Evolutionary conservation across 177 flowering plant genomes (phyloP).

Genomic region (Telopea speciosissima): DNA sequence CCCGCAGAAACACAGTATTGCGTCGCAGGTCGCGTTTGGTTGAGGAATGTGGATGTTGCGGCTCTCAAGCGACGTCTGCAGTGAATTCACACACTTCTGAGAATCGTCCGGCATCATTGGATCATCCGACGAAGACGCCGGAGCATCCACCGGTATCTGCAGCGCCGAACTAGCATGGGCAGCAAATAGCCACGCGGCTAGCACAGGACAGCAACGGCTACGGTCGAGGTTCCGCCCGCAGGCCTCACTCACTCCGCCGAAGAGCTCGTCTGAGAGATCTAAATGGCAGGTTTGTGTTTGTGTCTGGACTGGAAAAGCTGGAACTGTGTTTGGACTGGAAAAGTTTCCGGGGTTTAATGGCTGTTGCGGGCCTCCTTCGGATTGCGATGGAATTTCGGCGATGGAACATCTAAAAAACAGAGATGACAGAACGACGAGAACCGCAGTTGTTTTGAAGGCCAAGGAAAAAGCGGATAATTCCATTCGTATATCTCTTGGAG

Average conservation of each 20-base stretch:
- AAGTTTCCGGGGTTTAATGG: constrained; percentile 48
- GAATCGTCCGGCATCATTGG: constrained; percentile 99
- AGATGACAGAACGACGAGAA: constrained; percentile 2
- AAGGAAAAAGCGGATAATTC: neutral
- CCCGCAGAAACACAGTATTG: constrained; percentile 91
- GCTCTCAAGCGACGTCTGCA: constrained; percentile 59
- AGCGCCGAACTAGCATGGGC: constrained; percentile 93
- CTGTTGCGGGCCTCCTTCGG: constrained; percentile 17
- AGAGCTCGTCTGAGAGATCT: constrained; percentile 90
- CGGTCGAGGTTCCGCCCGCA: constrained; percentile 79
- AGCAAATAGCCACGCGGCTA: constrained; percentile 98
- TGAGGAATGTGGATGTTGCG: constrained; percentile 69
- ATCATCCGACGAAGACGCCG: constrained; percentile 34
- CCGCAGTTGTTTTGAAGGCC: neutral
- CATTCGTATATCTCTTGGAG: constrained; percentile 1
- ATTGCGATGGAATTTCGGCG: neutral
- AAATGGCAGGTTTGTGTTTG: constrained; percentile 58
- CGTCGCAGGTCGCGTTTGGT: constrained; percentile 82
- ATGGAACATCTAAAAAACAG: constrained; percentile 1
- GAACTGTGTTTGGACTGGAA: constrained; percentile 59
- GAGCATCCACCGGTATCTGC: constrained; percentile 36
- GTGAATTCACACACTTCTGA: constrained; percentile 83
- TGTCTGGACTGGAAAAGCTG: constrained; percentile 80
- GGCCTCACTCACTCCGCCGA: constrained; percentile 89
- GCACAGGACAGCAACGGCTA: constrained; percentile 94